phyloP scores from a whole-genome alignment of 768 basidiomycete species.

The Daedaleopsis sinensis region DNA sequence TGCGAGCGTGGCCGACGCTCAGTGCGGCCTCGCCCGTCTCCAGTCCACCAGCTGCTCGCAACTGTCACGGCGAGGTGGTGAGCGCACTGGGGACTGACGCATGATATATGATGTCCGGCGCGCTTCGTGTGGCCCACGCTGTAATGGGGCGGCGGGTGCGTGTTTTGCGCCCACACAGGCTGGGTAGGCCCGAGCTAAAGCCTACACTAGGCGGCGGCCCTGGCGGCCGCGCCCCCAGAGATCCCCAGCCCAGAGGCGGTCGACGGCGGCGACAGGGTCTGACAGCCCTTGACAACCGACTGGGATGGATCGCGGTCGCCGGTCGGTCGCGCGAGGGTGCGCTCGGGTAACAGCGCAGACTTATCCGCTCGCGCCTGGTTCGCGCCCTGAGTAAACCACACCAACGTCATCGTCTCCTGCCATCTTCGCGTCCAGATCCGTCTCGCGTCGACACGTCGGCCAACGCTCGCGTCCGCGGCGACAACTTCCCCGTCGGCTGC shows the following conservation, averaged over 20 bases:
- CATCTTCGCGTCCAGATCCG: conserved; percentile 15
- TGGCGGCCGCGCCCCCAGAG: conserved; percentile 6
- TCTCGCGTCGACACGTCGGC: not conserved
- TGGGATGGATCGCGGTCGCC: conserved; percentile 6
- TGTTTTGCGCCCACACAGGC: conserved; percentile 9
- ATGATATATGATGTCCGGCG: conserved; percentile 20
- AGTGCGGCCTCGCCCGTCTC: too few relatives aligned
- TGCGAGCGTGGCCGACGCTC: conserved; percentile 15
- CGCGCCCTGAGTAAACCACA: conserved; percentile 16
- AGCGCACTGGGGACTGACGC: conserved; percentile 7
- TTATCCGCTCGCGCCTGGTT: not conserved
- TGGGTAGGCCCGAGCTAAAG: conserved; percentile 4
- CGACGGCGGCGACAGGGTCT: too few relatives aligned
- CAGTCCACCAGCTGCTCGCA: not conserved
- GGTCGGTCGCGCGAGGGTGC: conserved; percentile 11
- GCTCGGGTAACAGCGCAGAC: conserved; percentile 5
- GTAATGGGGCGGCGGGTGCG: conserved; percentile 13
- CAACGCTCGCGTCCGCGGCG: conserved; percentile 5
- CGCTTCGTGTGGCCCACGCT: conserved; percentile 15
- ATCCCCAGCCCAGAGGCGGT: not conserved
- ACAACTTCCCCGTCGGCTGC: not conserved
- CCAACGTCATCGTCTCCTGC: conserved; percentile 14
- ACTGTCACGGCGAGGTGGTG: not conserved
- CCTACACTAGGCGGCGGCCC: conserved; percentile 2
- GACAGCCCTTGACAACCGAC: conserved; percentile 18